phyloP scores from a whole-genome alignment of 1,284 basidiomycete species.

The Sporisorium scitamineum region DNA sequence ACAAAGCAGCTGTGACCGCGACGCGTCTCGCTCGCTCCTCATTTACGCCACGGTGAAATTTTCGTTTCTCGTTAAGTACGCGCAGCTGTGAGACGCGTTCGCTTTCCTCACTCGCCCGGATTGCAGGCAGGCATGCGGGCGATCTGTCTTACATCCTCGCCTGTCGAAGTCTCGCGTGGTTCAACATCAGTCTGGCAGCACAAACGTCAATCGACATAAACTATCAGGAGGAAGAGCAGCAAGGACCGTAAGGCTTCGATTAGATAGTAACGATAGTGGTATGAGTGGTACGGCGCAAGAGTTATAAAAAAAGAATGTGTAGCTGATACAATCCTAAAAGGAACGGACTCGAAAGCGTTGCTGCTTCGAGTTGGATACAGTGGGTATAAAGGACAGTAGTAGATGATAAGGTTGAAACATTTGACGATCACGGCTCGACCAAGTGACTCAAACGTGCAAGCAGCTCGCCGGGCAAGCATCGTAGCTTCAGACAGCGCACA shows the following conservation, averaged over 20 bases:
- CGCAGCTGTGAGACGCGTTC: not conserved
- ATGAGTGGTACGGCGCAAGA: not conserved
- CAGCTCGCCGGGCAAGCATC: conserved; percentile 57
- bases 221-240: not conserved
- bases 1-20: conserved; percentile 8
- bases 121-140: not conserved
- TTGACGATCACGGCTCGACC: conserved; percentile 23
- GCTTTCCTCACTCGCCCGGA: not conserved
- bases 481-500: conserved; percentile 61
- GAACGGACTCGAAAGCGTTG: not conserved
- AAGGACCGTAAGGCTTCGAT: not conserved
- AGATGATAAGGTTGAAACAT: too few species aligned
- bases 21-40: conserved; percentile 21
- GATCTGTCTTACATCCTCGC: not conserved
- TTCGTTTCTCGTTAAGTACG: not conserved
- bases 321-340: not conserved
- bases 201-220: not conserved
- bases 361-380: not conserved
- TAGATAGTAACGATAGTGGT: conserved; percentile 8
- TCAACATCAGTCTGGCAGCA: not conserved
- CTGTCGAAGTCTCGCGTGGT: not conserved
- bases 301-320: conserved; percentile 3
- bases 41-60: conserved; percentile 35
- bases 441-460: conserved; percentile 49
- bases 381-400: conserved; percentile 8